Base-by-base conservation (phyloP, 306 rosid species). In the Cicer arietinum region DNA sequence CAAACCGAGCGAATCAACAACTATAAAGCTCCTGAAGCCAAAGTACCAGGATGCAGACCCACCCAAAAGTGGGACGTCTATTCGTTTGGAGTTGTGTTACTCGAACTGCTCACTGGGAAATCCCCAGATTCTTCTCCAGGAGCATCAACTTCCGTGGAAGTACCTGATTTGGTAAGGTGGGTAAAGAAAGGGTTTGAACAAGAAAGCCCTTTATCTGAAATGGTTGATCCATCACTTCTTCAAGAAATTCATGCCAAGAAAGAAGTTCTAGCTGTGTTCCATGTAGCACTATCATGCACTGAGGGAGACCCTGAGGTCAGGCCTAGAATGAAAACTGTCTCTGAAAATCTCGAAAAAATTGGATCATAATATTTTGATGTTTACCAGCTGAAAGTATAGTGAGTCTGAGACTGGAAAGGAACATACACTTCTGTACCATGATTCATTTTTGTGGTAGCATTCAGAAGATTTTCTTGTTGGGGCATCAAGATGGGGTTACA, bases 41-140 rank as follows among this genome's bases (percentile, higher is more conserved):
- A 89, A 71, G 86, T 79, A 8, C 82, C 91, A 0, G 96, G 90
- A 17, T 83, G 83, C 81, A 86, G 89, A 59, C 93, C 98, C 1
- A 83, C 93, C 53, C 99, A 95, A 56, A 95, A 92, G 81, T 92
- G 99, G 96, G 99, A 95, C 35, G 86, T 90, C 0, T 95, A 92
- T 68, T 92, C 99, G 1, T 95, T 89, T 12, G 99, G 99, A 8
- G 97, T 95, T 54, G 90, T 92, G 1, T 47, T 95, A 68, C 89
- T 95, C 2, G 99, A 95, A 85, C 37, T 95, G 66, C 93, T 95
- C 6, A 95, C 99, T 2, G 99, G 99, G 6, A 95, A 89, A 67
- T 88, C 98, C 10, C 99, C 99, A 5, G 98, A 95, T 76, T 85
- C 90, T 39, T 89, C 99, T 56, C 98, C 95, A 0, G 88, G 87